phyloP scores from a whole-genome alignment of 208 protist species.

The Plasmodiophora brassicae region DNA sequence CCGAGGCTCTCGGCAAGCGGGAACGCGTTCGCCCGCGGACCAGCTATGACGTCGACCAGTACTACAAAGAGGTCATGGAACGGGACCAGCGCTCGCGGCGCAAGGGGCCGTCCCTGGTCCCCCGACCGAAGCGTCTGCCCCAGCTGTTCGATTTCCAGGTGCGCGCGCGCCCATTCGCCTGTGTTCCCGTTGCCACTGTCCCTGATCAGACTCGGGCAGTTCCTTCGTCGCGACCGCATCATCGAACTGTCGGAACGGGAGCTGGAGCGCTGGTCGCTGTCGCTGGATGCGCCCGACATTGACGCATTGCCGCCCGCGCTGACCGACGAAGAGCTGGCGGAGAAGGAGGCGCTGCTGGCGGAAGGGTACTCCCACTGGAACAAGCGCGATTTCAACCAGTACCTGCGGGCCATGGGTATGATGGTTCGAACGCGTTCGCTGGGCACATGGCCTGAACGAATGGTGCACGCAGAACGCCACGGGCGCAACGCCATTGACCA shows the following conservation, averaged over 20 bases:
- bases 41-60: constrained; percentile 27
- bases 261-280: not conserved
- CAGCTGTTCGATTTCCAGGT: constrained; percentile 26
- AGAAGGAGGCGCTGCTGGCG: not conserved
- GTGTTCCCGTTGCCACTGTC: too few species aligned
- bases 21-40: not conserved
- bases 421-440: not conserved
- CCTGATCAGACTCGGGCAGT: too few species aligned
- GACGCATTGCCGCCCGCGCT: not conserved
- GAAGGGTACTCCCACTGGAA: not conserved
- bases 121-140: not conserved
- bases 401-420: not conserved
- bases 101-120: constrained; percentile 43
- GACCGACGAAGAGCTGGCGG: not conserved
- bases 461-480: not conserved
- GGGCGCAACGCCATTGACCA: not conserved
- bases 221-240: not conserved
- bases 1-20: constrained; percentile 38
- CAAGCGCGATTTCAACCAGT: constrained; percentile 26
- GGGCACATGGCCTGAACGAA: not conserved
- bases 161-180: too few species aligned
- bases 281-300: not conserved
- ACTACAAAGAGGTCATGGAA: constrained; percentile 31
- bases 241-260: not conserved
- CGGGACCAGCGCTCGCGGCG: too few species aligned